A percentile compares a stretch with the other conserved stretches of the same genome.
These are phyloP conservation scores for Epichloe sp. DNA, from an alignment of 2,329 filamentous ascomycete species.

Conservation along the genomic window DNA sequence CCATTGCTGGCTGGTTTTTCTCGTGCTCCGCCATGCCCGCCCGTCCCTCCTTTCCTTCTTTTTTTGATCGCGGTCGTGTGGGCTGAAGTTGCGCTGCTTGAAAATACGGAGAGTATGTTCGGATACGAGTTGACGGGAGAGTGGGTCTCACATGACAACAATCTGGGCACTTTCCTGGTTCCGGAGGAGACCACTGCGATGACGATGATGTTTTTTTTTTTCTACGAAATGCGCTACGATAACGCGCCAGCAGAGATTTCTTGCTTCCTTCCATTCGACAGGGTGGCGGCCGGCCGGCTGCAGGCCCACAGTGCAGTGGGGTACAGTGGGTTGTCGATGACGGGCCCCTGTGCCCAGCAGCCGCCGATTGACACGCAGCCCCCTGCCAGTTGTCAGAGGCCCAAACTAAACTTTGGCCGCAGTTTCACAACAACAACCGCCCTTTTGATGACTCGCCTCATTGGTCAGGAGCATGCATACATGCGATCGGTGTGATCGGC, in stretches of 20 bases:
- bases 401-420: no score
- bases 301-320: background rate
- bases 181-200: background rate
- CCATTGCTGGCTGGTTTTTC: no score
- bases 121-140: background rate
- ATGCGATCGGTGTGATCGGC: no score
- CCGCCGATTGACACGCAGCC: constrained; percentile 4
- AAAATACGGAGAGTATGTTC: background rate
- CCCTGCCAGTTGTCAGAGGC: no score
- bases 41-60: background rate
- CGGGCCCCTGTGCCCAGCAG: background rate
- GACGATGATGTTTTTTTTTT: no score
- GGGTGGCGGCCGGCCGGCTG: background rate
- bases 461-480: no score
- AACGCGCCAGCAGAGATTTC: background rate
- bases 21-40: background rate
- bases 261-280: background rate
- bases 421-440: no score
- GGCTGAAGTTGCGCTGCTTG: background rate
- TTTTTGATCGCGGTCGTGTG: no score
- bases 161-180: background rate
- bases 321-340: background rate
- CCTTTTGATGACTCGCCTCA: no score
- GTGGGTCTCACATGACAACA: background rate
- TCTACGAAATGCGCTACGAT: no score